Percentiles rank a stretch among this genome's conserved stretches.
phyloP scores from a whole-genome alignment of 2,329 filamentous ascomycete genomes.

The Colletotrichum paranaense region DNA sequence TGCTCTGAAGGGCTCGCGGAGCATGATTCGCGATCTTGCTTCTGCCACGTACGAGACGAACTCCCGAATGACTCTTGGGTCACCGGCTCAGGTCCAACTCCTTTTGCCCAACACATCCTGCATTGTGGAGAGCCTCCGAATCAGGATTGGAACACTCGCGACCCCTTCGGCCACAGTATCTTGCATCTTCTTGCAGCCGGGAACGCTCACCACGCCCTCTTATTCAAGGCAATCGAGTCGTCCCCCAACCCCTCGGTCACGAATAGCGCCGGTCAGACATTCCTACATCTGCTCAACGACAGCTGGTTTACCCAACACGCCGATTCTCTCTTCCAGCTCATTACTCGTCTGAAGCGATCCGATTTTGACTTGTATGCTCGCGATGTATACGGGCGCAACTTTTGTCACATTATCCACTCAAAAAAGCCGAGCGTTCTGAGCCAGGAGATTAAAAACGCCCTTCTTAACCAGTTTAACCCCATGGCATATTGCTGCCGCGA shows the following conservation, averaged over 20 bases:
- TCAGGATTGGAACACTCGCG: slow-evolving; percentile 38
- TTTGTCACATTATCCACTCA: slow-evolving; percentile 58
- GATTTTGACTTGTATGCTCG: slow-evolving; percentile 47
- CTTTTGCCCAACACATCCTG: slow-evolving; percentile 26
- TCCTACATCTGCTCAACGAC: slow-evolving; percentile 56
- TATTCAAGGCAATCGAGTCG: slow-evolving; percentile 42
- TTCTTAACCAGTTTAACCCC: slow-evolving; percentile 49
- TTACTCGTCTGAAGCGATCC: slow-evolving; percentile 36
- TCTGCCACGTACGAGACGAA: slow-evolving; percentile 43
- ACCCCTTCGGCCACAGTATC: slow-evolving; percentile 60
- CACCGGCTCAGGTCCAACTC: slow-evolving; percentile 40
- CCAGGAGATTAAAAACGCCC: slow-evolving; percentile 42
- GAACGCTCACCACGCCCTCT: slow-evolving; percentile 41
- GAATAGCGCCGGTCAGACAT: slow-evolving; percentile 61
- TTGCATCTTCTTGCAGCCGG: slow-evolving; percentile 59
- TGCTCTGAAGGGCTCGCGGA: slow-evolving; percentile 39
- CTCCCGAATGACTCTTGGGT: slow-evolving; percentile 45
- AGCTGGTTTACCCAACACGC: slow-evolving; percentile 46
- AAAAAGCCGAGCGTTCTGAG: slow-evolving; percentile 40
- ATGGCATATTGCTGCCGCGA: slow-evolving; percentile 54
- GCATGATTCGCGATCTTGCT: slow-evolving; percentile 43
- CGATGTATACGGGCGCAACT: slow-evolving; percentile 64
- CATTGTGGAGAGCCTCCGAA: slow-evolving; percentile 24
- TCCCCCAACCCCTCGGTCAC: slow-evolving; percentile 28
- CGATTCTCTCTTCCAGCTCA: slow-evolving; percentile 43